Evolutionary conservation across 2,329 filamentous ascomycete species (phyloP).

Genomic region (Daldinia sp.): DNA sequence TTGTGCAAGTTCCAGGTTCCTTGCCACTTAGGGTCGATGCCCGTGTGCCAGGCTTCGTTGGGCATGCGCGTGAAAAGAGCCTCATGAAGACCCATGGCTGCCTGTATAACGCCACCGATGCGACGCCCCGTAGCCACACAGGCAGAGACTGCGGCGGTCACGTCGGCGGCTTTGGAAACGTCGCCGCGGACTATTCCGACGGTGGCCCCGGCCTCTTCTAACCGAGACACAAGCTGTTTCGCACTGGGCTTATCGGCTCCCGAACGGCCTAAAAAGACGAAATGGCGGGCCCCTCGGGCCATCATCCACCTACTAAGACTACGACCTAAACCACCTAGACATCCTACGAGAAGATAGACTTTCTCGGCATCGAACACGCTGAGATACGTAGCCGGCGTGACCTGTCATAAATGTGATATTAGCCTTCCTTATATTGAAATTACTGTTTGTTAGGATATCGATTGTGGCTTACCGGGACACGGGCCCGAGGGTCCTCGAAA

Average conservation of each 20-base stretch:
- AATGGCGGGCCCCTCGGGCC: background rate
- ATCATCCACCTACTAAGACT: background rate
- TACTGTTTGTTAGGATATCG: background rate
- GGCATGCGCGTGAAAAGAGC: background rate
- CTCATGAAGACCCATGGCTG: background rate
- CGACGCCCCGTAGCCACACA: background rate
- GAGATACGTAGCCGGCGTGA: background rate
- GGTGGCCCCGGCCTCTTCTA: background rate
- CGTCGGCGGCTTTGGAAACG: background rate
- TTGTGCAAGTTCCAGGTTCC: background rate
- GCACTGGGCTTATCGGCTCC: background rate
- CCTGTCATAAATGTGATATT: background rate
- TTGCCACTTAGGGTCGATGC: background rate
- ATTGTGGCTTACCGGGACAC: background rate
- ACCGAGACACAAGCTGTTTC: background rate
- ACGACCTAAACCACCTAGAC: background rate
- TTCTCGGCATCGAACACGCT: background rate
- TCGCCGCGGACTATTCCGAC: background rate
- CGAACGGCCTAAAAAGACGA: background rate
- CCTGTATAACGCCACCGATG: background rate
- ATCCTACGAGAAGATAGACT: background rate
- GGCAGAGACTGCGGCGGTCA: background rate
- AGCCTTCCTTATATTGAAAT: background rate
- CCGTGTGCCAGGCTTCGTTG: background rate
- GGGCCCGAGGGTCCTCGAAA: background rate